Evolutionary conservation across 2,329 filamentous ascomycete genomes (phyloP), one percentile per base, ranked within the genome.

Genomic region (Arthroderma sp.): DNA sequence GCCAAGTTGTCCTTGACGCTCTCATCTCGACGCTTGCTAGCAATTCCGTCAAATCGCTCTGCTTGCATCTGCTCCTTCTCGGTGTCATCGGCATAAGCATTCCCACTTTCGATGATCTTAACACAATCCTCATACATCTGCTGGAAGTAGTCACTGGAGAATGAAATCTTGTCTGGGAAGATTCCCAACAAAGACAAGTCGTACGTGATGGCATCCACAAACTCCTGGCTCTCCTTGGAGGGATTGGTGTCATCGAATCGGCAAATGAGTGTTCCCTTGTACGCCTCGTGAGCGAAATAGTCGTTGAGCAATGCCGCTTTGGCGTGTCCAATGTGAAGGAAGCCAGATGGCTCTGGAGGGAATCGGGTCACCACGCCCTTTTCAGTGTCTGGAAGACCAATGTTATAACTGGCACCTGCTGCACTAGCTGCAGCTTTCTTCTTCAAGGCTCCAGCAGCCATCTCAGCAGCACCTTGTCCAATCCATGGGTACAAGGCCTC

Each of bases 191-290:
- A 80, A 54, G 84, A 83, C 54, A 96, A 81, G 72, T 98, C 93
- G 75, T 95, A 86, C 39, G 95, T 78, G 61, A 98, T 98, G 4
- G 90, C 81, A 73, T 97, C 90, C 70, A 97, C 86, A 71, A 86
- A 98, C 75, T 97, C 93, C 70, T 91, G 84, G 77, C 95, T 96
- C 79, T 98, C 93, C 72, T 97, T 97, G 60, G 87, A 85, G 6
- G 93, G 93, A 74, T 98, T 98, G 58, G 93, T 98, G 69, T 98
- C 93, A 70, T 98, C 93, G 68, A 98, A 93, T 60, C 93, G 87
- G 54, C 97, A 82, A 59, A 94, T 84, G 65, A 98, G 79, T 66
- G 86, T 94, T 66, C 93, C 93, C 60, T 91, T 85, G 78, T 95
- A 95, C 65, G 89, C 87, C 70, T 90, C 86, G 72, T 96, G 90